These are phyloP conservation scores for Nymphaea thermarum DNA, from an alignment of 164 flowering plant genomes.

Conservation along the genomic window DNA sequence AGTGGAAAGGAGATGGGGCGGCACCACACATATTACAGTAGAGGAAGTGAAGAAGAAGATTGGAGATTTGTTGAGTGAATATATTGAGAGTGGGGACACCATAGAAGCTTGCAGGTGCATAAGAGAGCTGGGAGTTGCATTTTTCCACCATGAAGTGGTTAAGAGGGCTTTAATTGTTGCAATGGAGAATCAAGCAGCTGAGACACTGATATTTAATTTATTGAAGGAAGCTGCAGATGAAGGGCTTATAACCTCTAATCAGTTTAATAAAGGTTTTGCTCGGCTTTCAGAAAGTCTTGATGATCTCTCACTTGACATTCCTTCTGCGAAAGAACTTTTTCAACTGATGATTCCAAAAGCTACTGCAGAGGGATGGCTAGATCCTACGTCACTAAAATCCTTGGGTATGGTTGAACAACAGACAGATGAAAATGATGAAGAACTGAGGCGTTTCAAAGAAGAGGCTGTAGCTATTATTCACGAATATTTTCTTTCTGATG, in stretches of 20 bases:
- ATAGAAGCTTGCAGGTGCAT: conserved; percentile 89
- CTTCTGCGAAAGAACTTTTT: conserved; percentile 68
- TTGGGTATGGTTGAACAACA: conserved; percentile 27
- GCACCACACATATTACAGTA: conserved; percentile 78
- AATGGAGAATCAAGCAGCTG: conserved; percentile 78
- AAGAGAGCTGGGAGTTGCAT: conserved; percentile 74
- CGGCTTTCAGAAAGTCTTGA: conserved; percentile 82
- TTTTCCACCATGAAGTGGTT: conserved; percentile 96
- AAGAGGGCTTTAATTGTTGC: conserved; percentile 77
- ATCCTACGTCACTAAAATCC: conserved; percentile 44
- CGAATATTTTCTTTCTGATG: conserved; percentile 92
- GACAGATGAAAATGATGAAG: conserved; percentile 29
- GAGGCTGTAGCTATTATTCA: conserved; percentile 78
- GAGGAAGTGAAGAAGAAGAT: conserved; percentile 94
- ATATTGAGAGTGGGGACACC: conserved; percentile 80
- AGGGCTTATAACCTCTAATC: conserved; percentile 90
- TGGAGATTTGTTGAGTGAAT: conserved; percentile 66
- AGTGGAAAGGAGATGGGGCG: conserved; percentile 93
- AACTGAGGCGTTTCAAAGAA: conserved; percentile 53
- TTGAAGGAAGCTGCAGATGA: conserved; percentile 85
- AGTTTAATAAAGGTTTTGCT: conserved; percentile 83
- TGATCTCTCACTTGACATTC: conserved; percentile 93
- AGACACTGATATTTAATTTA: conserved; percentile 50
- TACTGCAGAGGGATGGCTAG: conserved; percentile 85
- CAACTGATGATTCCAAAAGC: conserved; percentile 55